A percentile compares a stretch with the other conserved stretches of the same genome.
These are phyloP conservation scores for Vigna angularis DNA, from an alignment of 306 rosid species.

Conservation along the genomic window DNA sequence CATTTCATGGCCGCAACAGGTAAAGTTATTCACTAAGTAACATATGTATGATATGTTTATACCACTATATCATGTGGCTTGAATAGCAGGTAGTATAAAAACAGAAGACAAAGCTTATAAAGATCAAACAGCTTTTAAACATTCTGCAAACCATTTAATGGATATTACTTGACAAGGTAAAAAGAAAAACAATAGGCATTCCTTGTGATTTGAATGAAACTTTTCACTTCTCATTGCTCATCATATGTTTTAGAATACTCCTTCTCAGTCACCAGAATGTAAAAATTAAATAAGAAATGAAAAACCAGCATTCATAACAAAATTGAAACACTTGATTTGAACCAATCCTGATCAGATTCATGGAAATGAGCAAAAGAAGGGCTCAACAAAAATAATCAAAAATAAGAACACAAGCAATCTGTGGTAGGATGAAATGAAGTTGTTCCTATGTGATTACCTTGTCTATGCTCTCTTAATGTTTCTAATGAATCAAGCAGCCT, in stretches of 20 bases:
- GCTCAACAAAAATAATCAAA: not conserved
- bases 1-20: too few relatives aligned
- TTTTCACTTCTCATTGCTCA: not conserved
- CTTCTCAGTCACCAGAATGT: not conserved
- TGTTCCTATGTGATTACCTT: not conserved
- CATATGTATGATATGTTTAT: too few relatives aligned
- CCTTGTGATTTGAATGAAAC: not conserved
- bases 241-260: not conserved
- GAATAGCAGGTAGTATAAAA: too few relatives aligned
- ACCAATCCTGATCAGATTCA: not conserved
- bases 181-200: too few relatives aligned
- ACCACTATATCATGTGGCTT: too few relatives aligned
- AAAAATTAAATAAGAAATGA: not conserved
- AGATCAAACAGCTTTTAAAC: too few relatives aligned
- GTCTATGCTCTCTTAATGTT: slow-evolving; percentile 24
- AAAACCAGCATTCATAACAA: slow-evolving; percentile 7
- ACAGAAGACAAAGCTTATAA: too few relatives aligned
- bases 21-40: too few relatives aligned
- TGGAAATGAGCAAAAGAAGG: not conserved
- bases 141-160: too few relatives aligned
- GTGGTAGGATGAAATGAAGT: slow-evolving; percentile 3
- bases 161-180: too few relatives aligned
- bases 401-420: not conserved
- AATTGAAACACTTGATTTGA: not conserved
- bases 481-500: slow-evolving; percentile 6